A percentile compares a stretch with the other conserved stretches of the same genome.
phyloP scores from a whole-genome alignment of 768 basidiomycete genomes.

The Leccinum variicolor region DNA sequence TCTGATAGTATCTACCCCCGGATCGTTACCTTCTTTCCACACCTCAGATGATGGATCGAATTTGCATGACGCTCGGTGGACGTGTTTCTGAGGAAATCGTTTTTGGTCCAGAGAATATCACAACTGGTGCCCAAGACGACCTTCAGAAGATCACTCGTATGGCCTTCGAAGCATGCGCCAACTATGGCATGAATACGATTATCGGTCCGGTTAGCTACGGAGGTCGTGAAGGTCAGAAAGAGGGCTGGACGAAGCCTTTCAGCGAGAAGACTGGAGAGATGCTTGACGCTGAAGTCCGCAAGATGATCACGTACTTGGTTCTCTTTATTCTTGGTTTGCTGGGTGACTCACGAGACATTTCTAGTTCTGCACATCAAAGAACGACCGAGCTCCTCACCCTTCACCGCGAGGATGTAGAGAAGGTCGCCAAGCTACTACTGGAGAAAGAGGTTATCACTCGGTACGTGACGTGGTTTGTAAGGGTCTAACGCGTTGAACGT shows the following conservation, averaged over 20 bases:
- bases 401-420: slow-evolving; percentile 86
- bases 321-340: slow-evolving; percentile 4
- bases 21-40: slow-evolving; percentile 95
- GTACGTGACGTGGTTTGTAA: slow-evolving; percentile 38
- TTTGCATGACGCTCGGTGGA: slow-evolving; percentile 98
- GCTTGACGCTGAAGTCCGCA: slow-evolving; percentile 86
- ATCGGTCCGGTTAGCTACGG: slow-evolving; percentile 98
- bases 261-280: slow-evolving; percentile 96
- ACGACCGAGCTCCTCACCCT: slow-evolving; percentile 78
- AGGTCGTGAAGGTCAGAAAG: slow-evolving; percentile 77
- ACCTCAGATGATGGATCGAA: slow-evolving; percentile 90
- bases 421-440: slow-evolving; percentile 86
- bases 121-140: slow-evolving; percentile 97
- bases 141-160: slow-evolving; percentile 97
- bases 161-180: slow-evolving; percentile 94
- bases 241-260: slow-evolving; percentile 95
- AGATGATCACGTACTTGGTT: slow-evolving; percentile 81
- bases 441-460: slow-evolving; percentile 95
- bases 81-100: slow-evolving; percentile 99
- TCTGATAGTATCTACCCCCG: slow-evolving; percentile 79
- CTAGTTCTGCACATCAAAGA: slow-evolving; percentile 72
- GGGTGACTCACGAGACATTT: slow-evolving; percentile 7
- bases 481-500: background rate
- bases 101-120: slow-evolving; percentile 88
- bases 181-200: slow-evolving; percentile 94